Conservation (phyloP, 2,329 filamentous ascomycete species). For the Pseudopithomyces maydicus region DNA sequence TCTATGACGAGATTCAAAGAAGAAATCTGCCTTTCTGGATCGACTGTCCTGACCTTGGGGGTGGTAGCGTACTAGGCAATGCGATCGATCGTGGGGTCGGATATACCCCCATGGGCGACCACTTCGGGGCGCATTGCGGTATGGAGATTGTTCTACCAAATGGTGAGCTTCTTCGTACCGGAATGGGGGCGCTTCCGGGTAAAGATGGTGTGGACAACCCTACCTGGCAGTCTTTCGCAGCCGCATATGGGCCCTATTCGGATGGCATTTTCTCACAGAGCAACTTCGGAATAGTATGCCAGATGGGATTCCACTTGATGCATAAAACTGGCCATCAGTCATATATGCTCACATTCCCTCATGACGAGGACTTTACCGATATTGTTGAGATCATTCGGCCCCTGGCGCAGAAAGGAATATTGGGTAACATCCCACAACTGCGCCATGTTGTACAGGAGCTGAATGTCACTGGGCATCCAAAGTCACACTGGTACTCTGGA, state of each 20-base stretch:
- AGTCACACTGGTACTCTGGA: conserved; percentile 35
- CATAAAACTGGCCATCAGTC: conserved; percentile 56
- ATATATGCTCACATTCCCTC: conserved; percentile 52
- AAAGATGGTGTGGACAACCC: conserved; percentile 25
- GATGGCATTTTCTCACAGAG: conserved; percentile 45
- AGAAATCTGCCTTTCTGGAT: conserved; percentile 51
- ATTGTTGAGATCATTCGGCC: conserved; percentile 57
- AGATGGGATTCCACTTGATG: conserved; percentile 63
- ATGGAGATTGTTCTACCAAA: conserved; percentile 50
- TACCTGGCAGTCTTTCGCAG: conserved; percentile 40
- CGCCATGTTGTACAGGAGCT: conserved; percentile 54
- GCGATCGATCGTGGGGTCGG: conserved; percentile 54
- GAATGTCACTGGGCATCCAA: conserved; percentile 48
- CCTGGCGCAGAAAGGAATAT: conserved; percentile 41
- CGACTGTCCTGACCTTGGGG: conserved; percentile 55
- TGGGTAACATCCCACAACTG: conserved; percentile 56
- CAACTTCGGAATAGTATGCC: conserved; percentile 46
- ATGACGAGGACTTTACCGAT: conserved; percentile 55
- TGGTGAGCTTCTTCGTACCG: conserved; percentile 46
- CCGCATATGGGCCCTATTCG: conserved; percentile 44
- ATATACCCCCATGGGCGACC: conserved; percentile 48
- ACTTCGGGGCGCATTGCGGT: conserved; percentile 53
- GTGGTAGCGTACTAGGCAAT: conserved; percentile 56
- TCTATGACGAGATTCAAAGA: conserved; percentile 57
- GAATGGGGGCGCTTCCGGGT: conserved; percentile 47